phyloP scores from a whole-genome alignment of 2,329 filamentous ascomycete species.

The Aspergillus ochraceus region DNA sequence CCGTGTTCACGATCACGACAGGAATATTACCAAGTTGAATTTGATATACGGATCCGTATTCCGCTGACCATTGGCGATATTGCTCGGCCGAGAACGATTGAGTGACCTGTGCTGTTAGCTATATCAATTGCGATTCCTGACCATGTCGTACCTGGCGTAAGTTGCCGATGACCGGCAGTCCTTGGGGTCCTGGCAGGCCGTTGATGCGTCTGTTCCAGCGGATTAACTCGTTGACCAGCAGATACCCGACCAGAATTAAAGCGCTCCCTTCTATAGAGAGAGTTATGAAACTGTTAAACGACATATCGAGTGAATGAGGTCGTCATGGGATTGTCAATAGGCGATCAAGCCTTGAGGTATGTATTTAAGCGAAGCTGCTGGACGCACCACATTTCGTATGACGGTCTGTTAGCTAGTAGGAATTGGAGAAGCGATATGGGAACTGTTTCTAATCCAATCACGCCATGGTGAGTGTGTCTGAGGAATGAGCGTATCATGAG shows the following conservation, averaged over 20 bases:
- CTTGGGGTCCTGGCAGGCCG: not conserved
- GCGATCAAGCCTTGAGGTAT: no score
- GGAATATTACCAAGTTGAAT: not conserved
- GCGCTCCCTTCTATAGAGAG: not conserved
- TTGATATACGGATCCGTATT: not conserved
- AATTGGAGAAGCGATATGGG: not conserved
- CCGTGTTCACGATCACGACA: not conserved
- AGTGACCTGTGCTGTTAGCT: not conserved
- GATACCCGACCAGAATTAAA: not conserved
- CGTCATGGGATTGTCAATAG: not conserved
- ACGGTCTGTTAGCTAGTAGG: no score
- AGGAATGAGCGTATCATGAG: not conserved
- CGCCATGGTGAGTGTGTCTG: not conserved
- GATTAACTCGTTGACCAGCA: not conserved
- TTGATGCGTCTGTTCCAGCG: not conserved
- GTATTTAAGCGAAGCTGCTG: not conserved
- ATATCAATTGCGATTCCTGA: no score
- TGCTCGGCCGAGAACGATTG: not conserved
- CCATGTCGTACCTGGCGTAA: not conserved
- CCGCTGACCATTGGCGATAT: not conserved
- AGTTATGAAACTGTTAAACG: not conserved
- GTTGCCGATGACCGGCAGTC: not conserved
- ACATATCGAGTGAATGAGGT: not conserved
- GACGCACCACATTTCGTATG: no score
- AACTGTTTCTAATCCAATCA: not conserved